A percentile compares a stretch with the other conserved stretches of the same genome.
phyloP scores from a whole-genome alignment of 306 rosid genomes.

The Gastrolobium bilobum region DNA sequence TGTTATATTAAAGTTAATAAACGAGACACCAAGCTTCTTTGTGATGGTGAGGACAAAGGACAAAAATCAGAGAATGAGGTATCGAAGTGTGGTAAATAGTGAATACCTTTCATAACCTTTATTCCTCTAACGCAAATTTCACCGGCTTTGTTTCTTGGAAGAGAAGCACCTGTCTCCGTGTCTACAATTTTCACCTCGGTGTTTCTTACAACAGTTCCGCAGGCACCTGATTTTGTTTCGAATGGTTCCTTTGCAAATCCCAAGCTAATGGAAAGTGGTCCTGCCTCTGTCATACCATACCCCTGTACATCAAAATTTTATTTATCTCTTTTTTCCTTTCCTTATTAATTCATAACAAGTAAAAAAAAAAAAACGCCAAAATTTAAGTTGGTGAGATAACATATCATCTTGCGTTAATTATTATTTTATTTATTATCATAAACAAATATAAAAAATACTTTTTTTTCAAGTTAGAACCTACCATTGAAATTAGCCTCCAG shows the following conservation, averaged over 20 bases:
- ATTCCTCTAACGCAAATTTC: slow-evolving; percentile 86
- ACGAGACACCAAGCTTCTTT: too few species aligned
- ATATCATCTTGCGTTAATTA: too few species aligned
- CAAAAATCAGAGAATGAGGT: too few species aligned
- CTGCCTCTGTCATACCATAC: slow-evolving; percentile 93
- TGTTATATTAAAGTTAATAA: too few species aligned
- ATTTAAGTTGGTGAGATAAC: too few species aligned
- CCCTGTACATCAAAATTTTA: slow-evolving; percentile 59
- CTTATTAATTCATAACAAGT: background rate
- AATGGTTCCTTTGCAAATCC: slow-evolving; percentile 79
- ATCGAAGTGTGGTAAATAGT: too few species aligned
- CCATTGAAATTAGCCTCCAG: too few species aligned
- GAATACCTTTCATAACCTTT: slow-evolving; percentile 88
- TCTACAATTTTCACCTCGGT: slow-evolving; percentile 80
- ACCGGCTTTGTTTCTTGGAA: slow-evolving; percentile 73
- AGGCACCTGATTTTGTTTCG: slow-evolving; percentile 71
- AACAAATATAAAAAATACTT: too few species aligned
- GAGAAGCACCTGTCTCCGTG: slow-evolving; percentile 65
- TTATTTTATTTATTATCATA: too few species aligned
- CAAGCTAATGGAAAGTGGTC: slow-evolving; percentile 70
- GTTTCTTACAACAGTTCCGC: slow-evolving; percentile 80
- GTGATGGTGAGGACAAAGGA: too few species aligned
- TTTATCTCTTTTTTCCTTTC: background rate
- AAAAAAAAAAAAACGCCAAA: too few species aligned
- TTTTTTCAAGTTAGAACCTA: too few species aligned